Evolutionary conservation across 2,329 filamentous ascomycete genomes (phyloP).

Genomic region (Ploettnerulaceae sp.): DNA sequence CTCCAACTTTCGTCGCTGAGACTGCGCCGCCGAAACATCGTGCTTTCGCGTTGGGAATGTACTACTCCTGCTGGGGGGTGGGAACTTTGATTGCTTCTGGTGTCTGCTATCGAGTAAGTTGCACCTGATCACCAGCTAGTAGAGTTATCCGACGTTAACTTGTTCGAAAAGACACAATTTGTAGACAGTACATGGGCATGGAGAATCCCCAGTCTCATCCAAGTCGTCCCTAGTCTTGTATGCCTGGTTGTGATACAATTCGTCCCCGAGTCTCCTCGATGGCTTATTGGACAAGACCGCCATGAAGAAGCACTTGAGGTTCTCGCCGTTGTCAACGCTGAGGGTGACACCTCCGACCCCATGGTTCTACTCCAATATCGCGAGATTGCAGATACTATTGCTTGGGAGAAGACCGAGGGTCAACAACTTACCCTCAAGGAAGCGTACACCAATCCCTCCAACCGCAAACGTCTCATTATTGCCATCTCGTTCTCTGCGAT

Average conservation of each 20-base stretch:
- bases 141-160: not conserved
- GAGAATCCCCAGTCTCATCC: constrained; percentile 31
- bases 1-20: constrained; percentile 7
- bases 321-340: constrained; percentile 47
- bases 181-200: constrained; percentile 33
- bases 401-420: constrained; percentile 22
- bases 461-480: constrained; percentile 35
- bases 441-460: constrained; percentile 31
- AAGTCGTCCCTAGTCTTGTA: constrained; percentile 23
- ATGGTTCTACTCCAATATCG: constrained; percentile 39
- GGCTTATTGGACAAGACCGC: constrained; percentile 42
- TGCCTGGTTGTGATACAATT: constrained; percentile 21
- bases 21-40: constrained; percentile 30
- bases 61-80: constrained; percentile 7
- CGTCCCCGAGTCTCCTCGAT: constrained; percentile 51
- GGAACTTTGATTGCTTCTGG: constrained; percentile 9
- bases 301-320: constrained; percentile 9
- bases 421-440: constrained; percentile 36
- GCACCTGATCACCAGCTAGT: no score
- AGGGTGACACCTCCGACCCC: constrained; percentile 40
- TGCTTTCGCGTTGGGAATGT: constrained; percentile 6
- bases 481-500: constrained; percentile 38
- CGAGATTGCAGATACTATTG: constrained; percentile 40
- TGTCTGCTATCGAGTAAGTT: constrained; percentile 4
- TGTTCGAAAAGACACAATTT: constrained; percentile 13